phyloP scores from a whole-genome alignment of 2,329 filamentous ascomycete species.

The Aspergillus thermomutatus region DNA sequence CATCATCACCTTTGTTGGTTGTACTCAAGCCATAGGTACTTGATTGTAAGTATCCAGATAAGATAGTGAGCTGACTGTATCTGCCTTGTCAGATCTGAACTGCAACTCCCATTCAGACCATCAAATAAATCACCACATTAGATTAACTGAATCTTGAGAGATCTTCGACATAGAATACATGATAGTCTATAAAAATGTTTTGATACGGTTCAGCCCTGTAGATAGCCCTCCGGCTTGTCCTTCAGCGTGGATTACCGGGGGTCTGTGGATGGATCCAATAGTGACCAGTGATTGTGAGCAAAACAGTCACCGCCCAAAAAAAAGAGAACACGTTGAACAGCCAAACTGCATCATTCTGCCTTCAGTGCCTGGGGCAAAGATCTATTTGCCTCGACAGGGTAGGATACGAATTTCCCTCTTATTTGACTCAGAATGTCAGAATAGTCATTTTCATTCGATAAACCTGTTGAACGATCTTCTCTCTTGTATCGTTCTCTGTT shows the following conservation, averaged over 20 bases:
- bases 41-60: not conserved
- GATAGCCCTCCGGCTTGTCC: slow-evolving; percentile 11
- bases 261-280: slow-evolving; percentile 6
- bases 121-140: not conserved
- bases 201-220: slow-evolving; percentile 21
- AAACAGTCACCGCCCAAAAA: slow-evolving; percentile 3
- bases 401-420: not conserved
- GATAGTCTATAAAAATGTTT: not conserved
- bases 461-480: not conserved
- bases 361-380: not conserved
- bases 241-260: not conserved
- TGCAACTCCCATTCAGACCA: not conserved
- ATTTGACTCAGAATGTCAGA: not conserved
- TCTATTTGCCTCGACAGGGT: not conserved
- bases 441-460: not conserved
- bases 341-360: slow-evolving; percentile 2
- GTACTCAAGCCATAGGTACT: not conserved
- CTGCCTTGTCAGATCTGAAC: not conserved
- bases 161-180: not conserved
- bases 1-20: not conserved
- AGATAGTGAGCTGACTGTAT: not conserved
- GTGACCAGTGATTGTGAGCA: not conserved
- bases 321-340: slow-evolving; percentile 26
- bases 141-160: not conserved
- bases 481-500: not conserved